Evolutionary conservation across 2,329 filamentous ascomycete genomes (phyloP).

Genomic region (Claviceps purpurea): DNA sequence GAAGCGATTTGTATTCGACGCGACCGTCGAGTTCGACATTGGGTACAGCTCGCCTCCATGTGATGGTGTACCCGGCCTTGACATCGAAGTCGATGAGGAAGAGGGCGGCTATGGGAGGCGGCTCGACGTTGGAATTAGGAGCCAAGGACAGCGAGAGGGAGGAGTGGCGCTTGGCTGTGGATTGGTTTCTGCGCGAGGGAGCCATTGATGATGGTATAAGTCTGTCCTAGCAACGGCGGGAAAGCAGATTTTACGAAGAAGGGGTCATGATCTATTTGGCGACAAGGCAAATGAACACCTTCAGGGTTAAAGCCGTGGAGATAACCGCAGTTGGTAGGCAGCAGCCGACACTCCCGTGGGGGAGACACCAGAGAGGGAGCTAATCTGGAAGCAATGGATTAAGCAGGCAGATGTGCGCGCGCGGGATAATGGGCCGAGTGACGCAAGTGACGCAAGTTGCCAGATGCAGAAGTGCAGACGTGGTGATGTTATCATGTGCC

Average conservation of each 20-base stretch:
- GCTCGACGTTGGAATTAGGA: slow-evolving; percentile 18
- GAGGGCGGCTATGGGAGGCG: slow-evolving; percentile 50
- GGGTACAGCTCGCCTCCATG: slow-evolving; percentile 65
- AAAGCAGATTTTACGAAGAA: slow-evolving; percentile 7
- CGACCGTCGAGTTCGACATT: slow-evolving; percentile 68
- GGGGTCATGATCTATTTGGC: not conserved
- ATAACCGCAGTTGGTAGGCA: too few species aligned
- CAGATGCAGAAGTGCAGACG: not conserved
- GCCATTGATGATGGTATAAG: slow-evolving; percentile 20
- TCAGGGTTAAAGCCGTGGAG: not conserved
- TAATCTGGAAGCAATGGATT: not conserved
- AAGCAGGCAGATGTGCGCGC: not conserved
- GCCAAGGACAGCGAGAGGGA: slow-evolving; percentile 20
- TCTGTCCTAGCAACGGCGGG: not conserved
- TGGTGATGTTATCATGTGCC: not conserved
- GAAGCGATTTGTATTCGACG: slow-evolving; percentile 92
- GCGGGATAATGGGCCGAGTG: not conserved
- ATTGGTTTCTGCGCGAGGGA: slow-evolving; percentile 23
- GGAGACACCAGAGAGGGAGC: not conserved
- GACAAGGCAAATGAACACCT: not conserved
- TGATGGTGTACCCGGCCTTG: slow-evolving; percentile 81
- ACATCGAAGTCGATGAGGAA: slow-evolving; percentile 89
- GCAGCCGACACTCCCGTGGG: not conserved
- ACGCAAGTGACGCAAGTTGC: not conserved
- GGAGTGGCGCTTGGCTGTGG: slow-evolving; percentile 21